Evolutionary conservation across 176 grass and related monocot species (phyloP).

Genomic region (Oryza punctata): DNA sequence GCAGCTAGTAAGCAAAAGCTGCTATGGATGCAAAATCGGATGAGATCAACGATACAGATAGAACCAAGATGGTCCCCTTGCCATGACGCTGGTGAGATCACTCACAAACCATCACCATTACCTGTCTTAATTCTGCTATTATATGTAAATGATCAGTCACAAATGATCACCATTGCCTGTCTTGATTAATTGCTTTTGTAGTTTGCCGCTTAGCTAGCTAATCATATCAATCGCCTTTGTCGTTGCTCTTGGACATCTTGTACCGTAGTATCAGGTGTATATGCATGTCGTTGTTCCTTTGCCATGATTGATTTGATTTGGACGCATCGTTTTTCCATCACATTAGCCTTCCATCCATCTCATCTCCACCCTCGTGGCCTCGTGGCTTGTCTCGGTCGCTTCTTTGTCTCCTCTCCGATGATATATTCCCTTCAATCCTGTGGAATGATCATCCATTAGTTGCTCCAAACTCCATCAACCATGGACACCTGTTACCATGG

Average conservation of each 20-base stretch:
- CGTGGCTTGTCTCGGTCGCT: background rate
- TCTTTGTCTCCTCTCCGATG: background rate
- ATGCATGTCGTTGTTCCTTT: background rate
- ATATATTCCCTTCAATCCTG: background rate
- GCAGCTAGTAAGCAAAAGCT: background rate
- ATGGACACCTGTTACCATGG: background rate
- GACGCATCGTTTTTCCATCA: background rate
- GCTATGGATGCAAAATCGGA: background rate
- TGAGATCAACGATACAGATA: background rate
- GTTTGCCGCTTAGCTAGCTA: background rate
- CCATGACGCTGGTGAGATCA: background rate
- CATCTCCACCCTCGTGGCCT: background rate
- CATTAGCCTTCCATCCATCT: background rate
- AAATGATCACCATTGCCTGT: background rate
- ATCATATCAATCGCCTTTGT: background rate
- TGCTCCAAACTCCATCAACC: background rate
- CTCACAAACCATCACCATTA: background rate
- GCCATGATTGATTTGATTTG: background rate
- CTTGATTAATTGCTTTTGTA: background rate
- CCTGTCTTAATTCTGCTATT: background rate
- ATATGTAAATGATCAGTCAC: background rate
- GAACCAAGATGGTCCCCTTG: background rate
- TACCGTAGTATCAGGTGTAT: background rate
- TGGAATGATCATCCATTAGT: background rate
- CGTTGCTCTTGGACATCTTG: background rate